Evolutionary conservation across 768 basidiomycete genomes (phyloP), one percentile per base, ranked within the genome.

Genomic region (Gloeophyllum trabeum): DNA sequence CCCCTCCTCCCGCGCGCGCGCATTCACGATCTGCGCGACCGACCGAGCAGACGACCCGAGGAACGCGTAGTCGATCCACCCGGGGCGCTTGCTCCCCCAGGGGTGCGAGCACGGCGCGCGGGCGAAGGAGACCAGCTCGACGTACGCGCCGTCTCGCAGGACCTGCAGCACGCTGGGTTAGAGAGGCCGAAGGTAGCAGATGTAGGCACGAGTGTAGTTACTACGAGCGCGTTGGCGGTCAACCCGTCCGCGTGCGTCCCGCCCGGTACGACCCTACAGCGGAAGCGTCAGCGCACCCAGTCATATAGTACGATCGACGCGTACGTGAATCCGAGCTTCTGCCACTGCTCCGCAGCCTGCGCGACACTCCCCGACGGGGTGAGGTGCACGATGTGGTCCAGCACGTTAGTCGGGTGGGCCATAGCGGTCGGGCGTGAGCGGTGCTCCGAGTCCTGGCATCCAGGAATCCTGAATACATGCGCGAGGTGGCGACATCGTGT

Each of bases 311-410:
- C 19, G 20, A 18, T 1, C 35, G 20, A 24, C 5, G 48, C 70
- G 44, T 48, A 84, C 83, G 64, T 72, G 69, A 86, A 84, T 4
- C 82, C 84, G 3, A 81, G 58, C n/a, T 66, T 51, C 16, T 62
- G 61, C 46, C 81, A 84, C 36, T 73, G 69, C 18, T 68, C 54
- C 1, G 74, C 62, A 18, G 65, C 68, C 24, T 69, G 56, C 16
- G 65, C 53, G 6, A 84, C 62, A 0, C 73, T 65, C 0, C 72
- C 78, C 1, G 81, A 76, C 0, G 81, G 75, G 0, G 77, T 77
- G n/a, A 86, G 63, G 53, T 84, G 75, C 1, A 86, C 70, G 43
- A 86, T 73, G 48, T 86, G 83, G 47, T 86, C 83, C 7, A 84
- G 52, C 22, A 57, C 70, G 35, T 55, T 61, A 2, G 70, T 75